Percentiles rank a stretch among this genome's conserved stretches.
These are phyloP conservation scores for Pichia californica DNA, from an alignment of 805 yeast species.

Conservation along the genomic window DNA sequence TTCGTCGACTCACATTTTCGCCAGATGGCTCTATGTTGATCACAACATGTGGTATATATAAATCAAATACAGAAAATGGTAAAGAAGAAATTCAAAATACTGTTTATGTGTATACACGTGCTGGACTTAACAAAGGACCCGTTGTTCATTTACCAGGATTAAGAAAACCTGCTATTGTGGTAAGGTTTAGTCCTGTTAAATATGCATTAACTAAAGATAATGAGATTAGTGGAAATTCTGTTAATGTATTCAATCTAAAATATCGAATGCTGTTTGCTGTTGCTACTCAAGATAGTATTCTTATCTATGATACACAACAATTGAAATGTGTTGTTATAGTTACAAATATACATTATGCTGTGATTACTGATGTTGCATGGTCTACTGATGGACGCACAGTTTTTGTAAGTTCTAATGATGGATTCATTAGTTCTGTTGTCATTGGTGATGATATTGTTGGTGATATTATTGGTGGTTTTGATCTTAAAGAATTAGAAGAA, in stretches of 20 bases:
- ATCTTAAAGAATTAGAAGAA: conserved; percentile 8
- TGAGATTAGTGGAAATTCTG: background rate
- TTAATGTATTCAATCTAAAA: conserved; percentile 46
- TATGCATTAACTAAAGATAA: conserved; percentile 34
- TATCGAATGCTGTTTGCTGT: conserved; percentile 86
- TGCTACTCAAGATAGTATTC: conserved; percentile 82
- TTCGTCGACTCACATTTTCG: conserved; percentile 77
- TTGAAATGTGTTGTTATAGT: conserved; percentile 64
- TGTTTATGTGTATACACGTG: conserved; percentile 72
- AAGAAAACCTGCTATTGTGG: conserved; percentile 76
- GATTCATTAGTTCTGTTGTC: conserved; percentile 70
- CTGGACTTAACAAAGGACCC: conserved; percentile 63
- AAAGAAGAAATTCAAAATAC: conserved; percentile 42
- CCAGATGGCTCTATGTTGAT: conserved; percentile 83
- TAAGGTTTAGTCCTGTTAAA: conserved; percentile 65
- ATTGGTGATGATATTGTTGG: conserved; percentile 57
- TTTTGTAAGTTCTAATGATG: conserved; percentile 82
- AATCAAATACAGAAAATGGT: conserved; percentile 15
- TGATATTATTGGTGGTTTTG: conserved; percentile 26
- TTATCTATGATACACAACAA: conserved; percentile 74
- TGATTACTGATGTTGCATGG: conserved; percentile 88
- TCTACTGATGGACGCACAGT: conserved; percentile 63
- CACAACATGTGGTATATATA: conserved; percentile 69
- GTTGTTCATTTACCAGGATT: conserved; percentile 74
- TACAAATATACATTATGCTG: conserved; percentile 78